Conservation (phyloP, 805 yeast species). For the Lipomyces lipofer region DNA sequence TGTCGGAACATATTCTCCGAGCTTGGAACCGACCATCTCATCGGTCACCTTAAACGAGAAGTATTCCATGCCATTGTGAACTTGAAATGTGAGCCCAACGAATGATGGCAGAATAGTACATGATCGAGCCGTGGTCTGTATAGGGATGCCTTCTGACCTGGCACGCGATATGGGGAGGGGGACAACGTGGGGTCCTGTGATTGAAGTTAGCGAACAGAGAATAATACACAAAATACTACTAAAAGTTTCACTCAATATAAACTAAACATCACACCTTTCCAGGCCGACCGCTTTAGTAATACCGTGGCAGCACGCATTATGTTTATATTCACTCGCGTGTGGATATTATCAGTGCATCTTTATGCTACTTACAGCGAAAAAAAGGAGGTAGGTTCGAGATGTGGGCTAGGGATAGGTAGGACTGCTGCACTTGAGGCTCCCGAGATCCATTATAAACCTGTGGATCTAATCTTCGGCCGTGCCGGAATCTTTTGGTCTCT, state of each 20-base stretch:
- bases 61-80: conserved; percentile 94
- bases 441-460: too few species aligned
- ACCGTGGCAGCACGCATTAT: conserved; percentile 40
- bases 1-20: conserved; percentile 95
- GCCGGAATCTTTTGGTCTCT: too few species aligned
- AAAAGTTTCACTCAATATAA: background rate
- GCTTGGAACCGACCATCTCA: conserved; percentile 94
- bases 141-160: conserved; percentile 73
- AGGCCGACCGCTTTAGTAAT: conserved; percentile 44
- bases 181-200: conserved; percentile 80
- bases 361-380: too few species aligned
- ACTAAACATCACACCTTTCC: too few species aligned
- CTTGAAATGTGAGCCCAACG: conserved; percentile 90
- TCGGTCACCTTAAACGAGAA: conserved; percentile 84
- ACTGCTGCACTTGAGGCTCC: too few species aligned
- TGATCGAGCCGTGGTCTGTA: conserved; percentile 92
- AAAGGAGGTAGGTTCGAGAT: too few species aligned
- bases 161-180: conserved; percentile 94
- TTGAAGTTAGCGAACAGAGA: background rate
- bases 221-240: background rate
- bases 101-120: conserved; percentile 95
- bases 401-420: too few species aligned
- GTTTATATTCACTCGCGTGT: too few species aligned
- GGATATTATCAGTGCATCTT: too few species aligned
- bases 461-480: too few species aligned